A percentile compares a stretch with the other conserved stretches of the same genome.
phyloP scores from a whole-genome alignment of 2,329 filamentous ascomycete species.

The Harringtonia aguacate region DNA sequence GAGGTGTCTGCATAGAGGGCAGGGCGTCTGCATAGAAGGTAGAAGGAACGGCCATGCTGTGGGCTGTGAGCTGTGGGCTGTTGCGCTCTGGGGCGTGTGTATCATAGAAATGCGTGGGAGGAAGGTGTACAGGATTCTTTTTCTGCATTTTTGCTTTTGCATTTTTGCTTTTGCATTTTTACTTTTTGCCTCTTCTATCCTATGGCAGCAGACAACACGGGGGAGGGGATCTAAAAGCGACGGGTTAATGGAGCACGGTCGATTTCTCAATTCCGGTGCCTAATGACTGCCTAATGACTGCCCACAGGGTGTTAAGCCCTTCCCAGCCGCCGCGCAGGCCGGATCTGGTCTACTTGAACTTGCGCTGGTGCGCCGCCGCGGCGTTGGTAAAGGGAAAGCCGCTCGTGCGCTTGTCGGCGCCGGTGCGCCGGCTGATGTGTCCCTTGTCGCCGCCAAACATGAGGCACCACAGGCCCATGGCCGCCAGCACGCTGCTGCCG shows the following conservation, averaged over 20 bases:
- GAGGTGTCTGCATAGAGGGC: constrained; percentile 3
- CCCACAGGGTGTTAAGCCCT: too few species aligned
- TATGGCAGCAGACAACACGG: not conserved
- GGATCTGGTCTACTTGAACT: constrained; percentile 10
- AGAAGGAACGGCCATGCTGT: too few species aligned
- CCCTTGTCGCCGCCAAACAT: constrained; percentile 27
- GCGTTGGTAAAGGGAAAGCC: constrained; percentile 27
- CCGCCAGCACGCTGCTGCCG: constrained; percentile 43
- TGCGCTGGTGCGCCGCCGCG: constrained; percentile 22
- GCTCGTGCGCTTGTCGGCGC: constrained; percentile 29
- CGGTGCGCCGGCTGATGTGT: constrained; percentile 25
- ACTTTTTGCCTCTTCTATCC: not conserved
- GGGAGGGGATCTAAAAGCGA: too few species aligned
- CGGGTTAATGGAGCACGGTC: too few species aligned
- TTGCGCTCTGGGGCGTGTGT: too few species aligned
- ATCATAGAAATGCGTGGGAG: not conserved
- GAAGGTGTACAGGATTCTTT: not conserved
- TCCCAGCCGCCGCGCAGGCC: too few species aligned
- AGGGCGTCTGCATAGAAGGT: not conserved
- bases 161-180: not conserved
- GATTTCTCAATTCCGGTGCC: too few species aligned
- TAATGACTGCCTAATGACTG: too few species aligned
- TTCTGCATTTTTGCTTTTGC: not conserved
- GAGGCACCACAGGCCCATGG: constrained; percentile 52
- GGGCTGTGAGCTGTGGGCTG: too few species aligned